A percentile compares a stretch with the other conserved stretches of the same genome.
Conservation (phyloP, 2,329 filamentous ascomycete species). For the Endothia cerciana region DNA sequence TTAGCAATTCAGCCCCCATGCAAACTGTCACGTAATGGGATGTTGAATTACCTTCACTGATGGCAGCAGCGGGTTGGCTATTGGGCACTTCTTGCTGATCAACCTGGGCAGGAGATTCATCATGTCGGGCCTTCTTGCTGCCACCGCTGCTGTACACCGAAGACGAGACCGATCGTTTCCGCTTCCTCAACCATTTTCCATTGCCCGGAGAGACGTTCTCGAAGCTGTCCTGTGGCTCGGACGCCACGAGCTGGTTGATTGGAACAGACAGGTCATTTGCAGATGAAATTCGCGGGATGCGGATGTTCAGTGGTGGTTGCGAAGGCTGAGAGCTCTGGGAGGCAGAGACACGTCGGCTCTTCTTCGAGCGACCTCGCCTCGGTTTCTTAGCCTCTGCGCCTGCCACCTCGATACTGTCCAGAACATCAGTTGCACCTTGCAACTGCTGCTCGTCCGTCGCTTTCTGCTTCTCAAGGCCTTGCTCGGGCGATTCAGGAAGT, state of each 20-base stretch:
- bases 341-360: neutral
- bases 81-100: conserved; percentile 30
- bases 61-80: conserved; percentile 30
- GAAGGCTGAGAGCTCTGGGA: conserved; percentile 7
- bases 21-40: neutral
- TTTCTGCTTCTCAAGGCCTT: neutral
- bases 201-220: conserved; percentile 26
- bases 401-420: conserved; percentile 21
- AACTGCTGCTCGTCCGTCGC: neutral
- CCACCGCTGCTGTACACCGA: conserved; percentile 32
- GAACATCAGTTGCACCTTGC: neutral
- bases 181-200: conserved; percentile 33
- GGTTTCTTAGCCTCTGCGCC: conserved; percentile 5
- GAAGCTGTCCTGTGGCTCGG: conserved; percentile 32
- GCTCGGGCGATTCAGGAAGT: conserved; percentile 25
- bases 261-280: conserved; percentile 24
- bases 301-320: conserved; percentile 5
- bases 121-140: conserved; percentile 36
- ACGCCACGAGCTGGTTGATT: conserved; percentile 18
- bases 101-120: conserved; percentile 21
- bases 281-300: conserved; percentile 28
- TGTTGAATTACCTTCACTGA: conserved; percentile 9
- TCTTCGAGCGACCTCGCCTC: conserved; percentile 23
- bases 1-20: neutral
- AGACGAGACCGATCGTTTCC: conserved; percentile 34